A percentile compares a stretch with the other conserved stretches of the same genome.
phyloP scores from a whole-genome alignment of 2,329 filamentous ascomycete genomes.

The Clonostachys rosea region DNA sequence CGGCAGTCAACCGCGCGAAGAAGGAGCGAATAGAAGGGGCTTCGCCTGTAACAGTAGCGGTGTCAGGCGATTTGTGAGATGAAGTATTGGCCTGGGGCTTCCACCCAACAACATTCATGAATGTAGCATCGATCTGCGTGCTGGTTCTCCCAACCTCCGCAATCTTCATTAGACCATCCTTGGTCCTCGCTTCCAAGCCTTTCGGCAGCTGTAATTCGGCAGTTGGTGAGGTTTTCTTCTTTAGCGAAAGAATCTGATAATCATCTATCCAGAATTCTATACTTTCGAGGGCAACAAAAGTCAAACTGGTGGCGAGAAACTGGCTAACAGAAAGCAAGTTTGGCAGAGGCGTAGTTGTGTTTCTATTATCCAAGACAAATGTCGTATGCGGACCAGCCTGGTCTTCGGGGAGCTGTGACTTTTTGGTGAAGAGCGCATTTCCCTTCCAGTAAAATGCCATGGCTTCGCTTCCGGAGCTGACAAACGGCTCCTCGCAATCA shows the following conservation, averaged over 20 bases:
- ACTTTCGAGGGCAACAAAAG: slow-evolving; percentile 83
- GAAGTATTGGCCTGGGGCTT: slow-evolving; percentile 50
- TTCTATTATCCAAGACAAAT: slow-evolving; percentile 94
- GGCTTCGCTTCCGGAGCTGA: slow-evolving; percentile 85
- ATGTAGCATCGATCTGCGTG: slow-evolving; percentile 86
- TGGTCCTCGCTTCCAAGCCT: slow-evolving; percentile 77
- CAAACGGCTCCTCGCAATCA: slow-evolving; percentile 96
- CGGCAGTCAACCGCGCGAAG: slow-evolving; percentile 70
- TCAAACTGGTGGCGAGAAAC: slow-evolving; percentile 91
- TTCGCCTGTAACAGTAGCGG: slow-evolving; percentile 7
- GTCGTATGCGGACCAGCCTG: slow-evolving; percentile 69
- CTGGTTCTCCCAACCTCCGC: slow-evolving; percentile 76
- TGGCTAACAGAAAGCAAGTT: slow-evolving; percentile 82
- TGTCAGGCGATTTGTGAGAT: slow-evolving; percentile 31
- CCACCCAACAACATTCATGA: slow-evolving; percentile 86
- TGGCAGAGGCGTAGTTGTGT: slow-evolving; percentile 79
- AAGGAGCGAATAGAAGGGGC: slow-evolving; percentile 68
- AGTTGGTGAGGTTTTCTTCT: slow-evolving; percentile 82
- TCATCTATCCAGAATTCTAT: slow-evolving; percentile 92
- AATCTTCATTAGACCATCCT: slow-evolving; percentile 86
- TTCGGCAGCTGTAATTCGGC: slow-evolving; percentile 67
- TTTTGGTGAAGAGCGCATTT: slow-evolving; percentile 93
- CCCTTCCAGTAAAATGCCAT: slow-evolving; percentile 99
- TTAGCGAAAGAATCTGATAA: slow-evolving; percentile 71
- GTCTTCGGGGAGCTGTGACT: slow-evolving; percentile 66